phyloP scores from a whole-genome alignment of 2,329 filamentous ascomycete genomes.

The Trichophyton benhamiae region DNA sequence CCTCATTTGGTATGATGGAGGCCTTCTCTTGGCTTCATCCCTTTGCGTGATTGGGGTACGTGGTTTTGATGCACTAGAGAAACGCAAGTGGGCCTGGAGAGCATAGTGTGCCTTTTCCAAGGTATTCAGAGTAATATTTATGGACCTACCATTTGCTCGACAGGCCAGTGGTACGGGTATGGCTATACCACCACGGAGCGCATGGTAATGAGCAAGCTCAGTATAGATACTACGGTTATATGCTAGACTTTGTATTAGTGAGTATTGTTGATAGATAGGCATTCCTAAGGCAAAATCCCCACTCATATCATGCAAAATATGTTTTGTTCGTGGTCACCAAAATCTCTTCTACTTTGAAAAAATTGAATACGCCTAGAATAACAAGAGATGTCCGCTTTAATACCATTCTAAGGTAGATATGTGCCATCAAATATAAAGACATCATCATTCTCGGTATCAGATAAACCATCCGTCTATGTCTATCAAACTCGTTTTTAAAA shows the following conservation, averaged over 20 bases:
- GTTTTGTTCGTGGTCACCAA: too few relatives aligned
- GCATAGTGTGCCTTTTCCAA: not conserved
- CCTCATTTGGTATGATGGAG: slow-evolving; percentile 19
- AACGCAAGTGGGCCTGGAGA: slow-evolving; percentile 13
- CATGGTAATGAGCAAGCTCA: not conserved
- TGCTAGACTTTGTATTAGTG: too few relatives aligned
- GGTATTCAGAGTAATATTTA: not conserved
- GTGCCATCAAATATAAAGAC: not conserved
- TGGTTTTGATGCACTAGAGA: slow-evolving; percentile 17
- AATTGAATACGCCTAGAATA: not conserved
- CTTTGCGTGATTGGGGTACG: slow-evolving; percentile 16
- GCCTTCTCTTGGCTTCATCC: slow-evolving; percentile 16
- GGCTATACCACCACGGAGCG: too few relatives aligned
- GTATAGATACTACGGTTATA: not conserved
- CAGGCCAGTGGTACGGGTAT: too few relatives aligned
- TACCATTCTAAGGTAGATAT: too few relatives aligned
- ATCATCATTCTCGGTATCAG: too few relatives aligned
- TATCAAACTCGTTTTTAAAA: slow-evolving; percentile 4
- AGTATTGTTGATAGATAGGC: not conserved
- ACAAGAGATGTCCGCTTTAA: not conserved
- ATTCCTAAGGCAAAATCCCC: not conserved
- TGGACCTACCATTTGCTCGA: not conserved
- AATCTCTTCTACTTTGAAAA: too few relatives aligned
- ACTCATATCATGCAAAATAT: not conserved
- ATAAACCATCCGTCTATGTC: not conserved